Evolutionary conservation across 257 asterid species (phyloP).

Genomic region (Marsdenia floribunda): DNA sequence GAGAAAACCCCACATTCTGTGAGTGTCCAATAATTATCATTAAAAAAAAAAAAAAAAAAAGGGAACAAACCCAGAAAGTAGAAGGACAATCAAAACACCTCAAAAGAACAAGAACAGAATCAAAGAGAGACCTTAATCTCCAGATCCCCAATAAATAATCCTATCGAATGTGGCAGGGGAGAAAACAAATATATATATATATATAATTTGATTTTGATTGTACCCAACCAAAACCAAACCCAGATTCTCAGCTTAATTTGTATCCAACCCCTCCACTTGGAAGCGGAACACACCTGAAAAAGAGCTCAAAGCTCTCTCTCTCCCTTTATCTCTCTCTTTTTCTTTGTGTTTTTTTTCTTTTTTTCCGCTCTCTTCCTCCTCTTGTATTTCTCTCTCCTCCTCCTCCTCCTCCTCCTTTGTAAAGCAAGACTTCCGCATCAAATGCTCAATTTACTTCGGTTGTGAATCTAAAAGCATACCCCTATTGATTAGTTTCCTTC

Average conservation of each 20-base stretch:
- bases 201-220: neutral
- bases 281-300: conserved; percentile 37
- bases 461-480: conserved; percentile 45
- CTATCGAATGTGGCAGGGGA: conserved; percentile 12
- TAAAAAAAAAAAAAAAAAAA: neutral
- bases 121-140: conserved; percentile 11
- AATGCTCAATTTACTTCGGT: conserved; percentile 68
- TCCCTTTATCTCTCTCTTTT: neutral
- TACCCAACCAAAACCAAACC: conserved; percentile 17
- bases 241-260: conserved; percentile 21
- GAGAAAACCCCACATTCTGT: conserved; percentile 20
- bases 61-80: neutral
- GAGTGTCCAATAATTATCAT: conserved; percentile 1
- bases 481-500: conserved; percentile 35
- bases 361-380: conserved; percentile 16
- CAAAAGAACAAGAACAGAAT: conserved; percentile 5
- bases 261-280: conserved; percentile 19
- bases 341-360: conserved; percentile 19
- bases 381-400: conserved; percentile 16
- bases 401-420: conserved; percentile 25
- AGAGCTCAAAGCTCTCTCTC: conserved; percentile 20
- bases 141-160: conserved; percentile 47
- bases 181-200: neutral
- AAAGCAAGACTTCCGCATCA: conserved; percentile 53
- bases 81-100: conserved; percentile 8